These are phyloP conservation scores for Tylopilus vinaceipallidus DNA, from an alignment of 768 basidiomycete species.

Conservation along the genomic window DNA sequence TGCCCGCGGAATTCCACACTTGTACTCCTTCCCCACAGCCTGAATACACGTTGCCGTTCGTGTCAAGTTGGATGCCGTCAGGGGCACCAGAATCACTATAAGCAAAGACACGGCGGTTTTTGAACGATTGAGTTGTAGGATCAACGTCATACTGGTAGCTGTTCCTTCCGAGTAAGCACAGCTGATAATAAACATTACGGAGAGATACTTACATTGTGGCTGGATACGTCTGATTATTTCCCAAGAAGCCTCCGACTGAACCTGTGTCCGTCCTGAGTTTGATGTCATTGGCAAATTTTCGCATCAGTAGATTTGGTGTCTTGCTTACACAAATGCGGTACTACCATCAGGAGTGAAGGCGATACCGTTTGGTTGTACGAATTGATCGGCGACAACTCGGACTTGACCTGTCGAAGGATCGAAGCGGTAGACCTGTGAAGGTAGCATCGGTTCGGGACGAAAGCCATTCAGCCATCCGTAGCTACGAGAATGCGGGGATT, in stretches of 20 bases:
- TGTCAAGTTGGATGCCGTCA: conserved; percentile 67
- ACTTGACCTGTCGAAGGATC: conserved; percentile 63
- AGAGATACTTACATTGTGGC: conserved; percentile 57
- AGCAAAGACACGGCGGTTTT: conserved; percentile 64
- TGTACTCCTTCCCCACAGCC: conserved; percentile 71
- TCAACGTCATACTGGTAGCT: conserved; percentile 75
- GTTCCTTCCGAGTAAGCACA: background rate
- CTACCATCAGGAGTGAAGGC: background rate
- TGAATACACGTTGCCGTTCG: conserved; percentile 61
- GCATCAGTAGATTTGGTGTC: background rate
- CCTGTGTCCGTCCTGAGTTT: conserved; percentile 34
- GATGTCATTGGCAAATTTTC: conserved; percentile 11
- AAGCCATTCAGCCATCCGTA: conserved; percentile 67
- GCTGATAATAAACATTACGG: background rate
- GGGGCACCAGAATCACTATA: conserved; percentile 63
- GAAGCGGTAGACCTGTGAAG: conserved; percentile 20
- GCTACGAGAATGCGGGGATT: too few species aligned
- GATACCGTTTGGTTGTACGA: conserved; percentile 30
- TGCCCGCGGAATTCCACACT: conserved; percentile 55
- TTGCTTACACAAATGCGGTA: background rate
- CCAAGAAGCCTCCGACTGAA: conserved; percentile 37
- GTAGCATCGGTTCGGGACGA: conserved; percentile 58
- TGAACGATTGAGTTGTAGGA: conserved; percentile 47
- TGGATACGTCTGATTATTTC: conserved; percentile 56
- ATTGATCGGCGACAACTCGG: conserved; percentile 74